A percentile compares a stretch with the other conserved stretches of the same genome.
Conservation (phyloP, 1,139 yeast genomes). For the Sugiyamaella xylanicola region DNA sequence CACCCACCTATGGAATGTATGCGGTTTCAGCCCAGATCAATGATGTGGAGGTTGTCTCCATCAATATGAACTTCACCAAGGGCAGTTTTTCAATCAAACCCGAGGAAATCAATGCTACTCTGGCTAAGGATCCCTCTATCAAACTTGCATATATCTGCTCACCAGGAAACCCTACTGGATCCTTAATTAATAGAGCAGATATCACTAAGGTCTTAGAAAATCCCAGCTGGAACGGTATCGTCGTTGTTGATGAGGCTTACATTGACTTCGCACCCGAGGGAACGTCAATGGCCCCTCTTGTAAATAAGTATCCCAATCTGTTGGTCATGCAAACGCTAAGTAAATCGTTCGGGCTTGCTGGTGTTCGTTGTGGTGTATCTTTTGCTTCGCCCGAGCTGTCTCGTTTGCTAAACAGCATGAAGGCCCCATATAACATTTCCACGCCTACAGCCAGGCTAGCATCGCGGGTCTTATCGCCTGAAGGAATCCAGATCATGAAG, state of each 20-base stretch:
- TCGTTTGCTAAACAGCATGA: conserved; percentile 75
- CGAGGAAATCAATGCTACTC: conserved; percentile 54
- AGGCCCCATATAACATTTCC: conserved; percentile 94
- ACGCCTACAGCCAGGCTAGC: conserved; percentile 79
- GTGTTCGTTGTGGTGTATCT: conserved; percentile 84
- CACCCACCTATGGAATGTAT: conserved; percentile 99
- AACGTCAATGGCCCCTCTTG: conserved; percentile 77
- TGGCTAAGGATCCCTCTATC: conserved; percentile 60
- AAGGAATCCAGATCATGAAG: conserved; percentile 64
- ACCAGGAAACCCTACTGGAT: conserved; percentile 97
- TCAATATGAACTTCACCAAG: conserved; percentile 60
- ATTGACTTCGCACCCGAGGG: conserved; percentile 76
- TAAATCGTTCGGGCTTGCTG: conserved; percentile 95
- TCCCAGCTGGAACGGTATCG: conserved; percentile 70
- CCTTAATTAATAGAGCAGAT: conserved; percentile 52
- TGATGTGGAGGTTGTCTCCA: conserved; percentile 74
- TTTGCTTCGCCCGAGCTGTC: conserved; percentile 65
- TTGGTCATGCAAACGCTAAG: conserved; percentile 91
- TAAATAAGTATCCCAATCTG: conserved; percentile 76
- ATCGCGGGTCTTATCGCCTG: conserved; percentile 62
- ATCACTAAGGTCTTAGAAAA: conserved; percentile 56
- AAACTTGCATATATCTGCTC: conserved; percentile 86
- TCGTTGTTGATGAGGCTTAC: conserved; percentile 93
- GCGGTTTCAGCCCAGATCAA: conserved; percentile 86
- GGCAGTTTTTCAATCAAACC: conserved; percentile 66